Conservation (phyloP, 768 basidiomycete species). For the Asterophora lycoperdoides region DNA sequence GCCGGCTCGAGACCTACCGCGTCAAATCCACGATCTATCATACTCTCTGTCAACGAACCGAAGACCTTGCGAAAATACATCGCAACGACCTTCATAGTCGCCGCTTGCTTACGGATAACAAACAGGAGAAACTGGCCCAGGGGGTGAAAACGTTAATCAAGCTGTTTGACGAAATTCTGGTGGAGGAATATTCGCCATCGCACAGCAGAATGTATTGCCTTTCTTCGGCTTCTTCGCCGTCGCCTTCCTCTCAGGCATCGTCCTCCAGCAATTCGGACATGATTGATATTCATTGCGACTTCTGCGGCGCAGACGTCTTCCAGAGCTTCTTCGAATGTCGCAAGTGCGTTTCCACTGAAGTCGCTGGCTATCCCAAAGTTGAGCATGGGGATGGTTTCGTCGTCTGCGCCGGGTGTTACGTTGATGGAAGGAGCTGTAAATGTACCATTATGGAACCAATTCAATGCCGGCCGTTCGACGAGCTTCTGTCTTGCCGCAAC, state of each 20-base stretch:
- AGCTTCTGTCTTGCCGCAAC: conserved; percentile 42
- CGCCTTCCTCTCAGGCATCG: not conserved
- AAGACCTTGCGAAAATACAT: conserved; percentile 18
- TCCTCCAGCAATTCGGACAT: conserved; percentile 5
- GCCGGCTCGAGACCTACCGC: conserved; percentile 72
- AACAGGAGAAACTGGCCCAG: conserved; percentile 7
- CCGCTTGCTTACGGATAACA: not conserved
- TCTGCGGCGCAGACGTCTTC: conserved; percentile 79
- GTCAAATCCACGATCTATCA: conserved; percentile 64
- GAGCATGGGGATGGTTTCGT: conserved; percentile 40
- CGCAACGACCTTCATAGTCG: conserved; percentile 2
- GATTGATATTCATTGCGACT: conserved; percentile 53
- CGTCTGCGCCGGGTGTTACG: conserved; percentile 70
- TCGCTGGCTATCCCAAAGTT: conserved; percentile 1
- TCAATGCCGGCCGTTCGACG: conserved; percentile 49
- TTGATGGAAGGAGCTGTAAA: conserved; percentile 70
- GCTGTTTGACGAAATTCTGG: conserved; percentile 49
- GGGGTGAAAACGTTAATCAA: conserved; percentile 35
- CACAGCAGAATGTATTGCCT: conserved; percentile 23
- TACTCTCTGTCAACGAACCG: conserved; percentile 37
- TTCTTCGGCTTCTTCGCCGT: not conserved
- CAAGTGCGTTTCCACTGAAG: conserved; percentile 31
- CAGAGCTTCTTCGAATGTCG: conserved; percentile 76
- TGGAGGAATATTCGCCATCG: conserved; percentile 38
- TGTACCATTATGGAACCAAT: conserved; percentile 59